phyloP scores from a whole-genome alignment of 1,284 basidiomycete genomes.

The Sanghuangporus baumii region DNA sequence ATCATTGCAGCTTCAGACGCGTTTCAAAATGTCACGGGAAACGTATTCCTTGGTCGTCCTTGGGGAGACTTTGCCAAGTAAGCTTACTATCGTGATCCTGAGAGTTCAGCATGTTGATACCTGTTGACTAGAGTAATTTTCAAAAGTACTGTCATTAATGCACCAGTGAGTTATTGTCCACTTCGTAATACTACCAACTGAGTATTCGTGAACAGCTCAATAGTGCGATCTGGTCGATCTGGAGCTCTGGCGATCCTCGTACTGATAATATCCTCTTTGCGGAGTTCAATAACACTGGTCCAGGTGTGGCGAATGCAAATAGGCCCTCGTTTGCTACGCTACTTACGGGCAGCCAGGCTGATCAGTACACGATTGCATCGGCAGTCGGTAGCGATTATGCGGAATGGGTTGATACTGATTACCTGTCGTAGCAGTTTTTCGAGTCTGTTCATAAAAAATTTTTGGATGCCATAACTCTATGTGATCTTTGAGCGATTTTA shows the following conservation, averaged over 20 bases:
- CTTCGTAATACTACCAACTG: background rate
- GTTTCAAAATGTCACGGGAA: conserved; percentile 31
- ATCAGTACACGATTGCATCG: conserved; percentile 35
- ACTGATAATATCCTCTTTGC: conserved; percentile 41
- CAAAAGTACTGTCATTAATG: conserved; percentile 13
- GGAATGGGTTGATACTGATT: conserved; percentile 40
- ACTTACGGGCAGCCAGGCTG: conserved; percentile 32
- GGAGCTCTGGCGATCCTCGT: conserved; percentile 33
- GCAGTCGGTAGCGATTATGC: conserved; percentile 39
- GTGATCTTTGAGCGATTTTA: background rate
- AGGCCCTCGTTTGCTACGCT: conserved; percentile 38
- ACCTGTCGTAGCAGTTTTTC: conserved; percentile 22
- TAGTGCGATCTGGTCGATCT: conserved; percentile 41
- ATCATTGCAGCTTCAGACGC: conserved; percentile 42
- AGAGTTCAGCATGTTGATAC: no score
- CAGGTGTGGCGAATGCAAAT: conserved; percentile 30
- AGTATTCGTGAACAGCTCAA: conserved; percentile 27
- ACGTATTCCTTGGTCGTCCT: conserved; percentile 44
- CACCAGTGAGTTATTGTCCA: conserved; percentile 20
- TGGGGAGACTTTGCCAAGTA: conserved; percentile 43
- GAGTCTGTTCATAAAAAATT: background rate
- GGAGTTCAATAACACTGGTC: conserved; percentile 40
- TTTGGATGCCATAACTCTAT: background rate
- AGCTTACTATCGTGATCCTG: conserved; percentile 4
- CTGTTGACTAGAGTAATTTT: conserved; percentile 16